phyloP scores from a whole-genome alignment of 116 monocot species.

The Dioscorea cayenensis region DNA sequence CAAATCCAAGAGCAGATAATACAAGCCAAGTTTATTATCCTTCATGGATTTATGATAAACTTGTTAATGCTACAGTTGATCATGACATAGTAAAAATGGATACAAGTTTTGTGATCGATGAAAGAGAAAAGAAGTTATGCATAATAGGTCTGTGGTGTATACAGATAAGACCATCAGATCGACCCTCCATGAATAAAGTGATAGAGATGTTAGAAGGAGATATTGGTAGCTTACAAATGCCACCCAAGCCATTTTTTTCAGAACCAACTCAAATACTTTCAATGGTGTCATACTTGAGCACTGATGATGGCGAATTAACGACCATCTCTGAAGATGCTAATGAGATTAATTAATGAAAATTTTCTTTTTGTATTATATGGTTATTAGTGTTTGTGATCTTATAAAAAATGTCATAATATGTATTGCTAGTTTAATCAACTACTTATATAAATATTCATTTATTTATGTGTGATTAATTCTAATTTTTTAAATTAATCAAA shows the following conservation, averaged over 20 bases:
- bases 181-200: constrained; percentile 34
- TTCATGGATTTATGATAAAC: constrained; percentile 44
- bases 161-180: constrained; percentile 28
- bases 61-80: background rate
- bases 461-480: no score
- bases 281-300: no score
- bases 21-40: constrained; percentile 35
- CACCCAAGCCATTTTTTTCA: constrained; percentile 27
- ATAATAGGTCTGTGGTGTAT: constrained; percentile 48
- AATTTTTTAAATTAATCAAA: no score
- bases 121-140: constrained; percentile 23
- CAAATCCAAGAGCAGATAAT: constrained; percentile 7
- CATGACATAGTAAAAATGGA: background rate
- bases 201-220: constrained; percentile 37
- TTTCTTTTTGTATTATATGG: no score
- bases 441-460: no score
- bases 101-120: constrained; percentile 9
- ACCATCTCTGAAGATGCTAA: no score
- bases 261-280: background rate
- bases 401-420: no score
- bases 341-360: no score
- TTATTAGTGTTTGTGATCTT: no score
- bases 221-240: constrained; percentile 11
- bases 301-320: no score
- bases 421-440: no score